Conservation (phyloP, 164 flowering plant species). For the Aristolochia contorta region DNA sequence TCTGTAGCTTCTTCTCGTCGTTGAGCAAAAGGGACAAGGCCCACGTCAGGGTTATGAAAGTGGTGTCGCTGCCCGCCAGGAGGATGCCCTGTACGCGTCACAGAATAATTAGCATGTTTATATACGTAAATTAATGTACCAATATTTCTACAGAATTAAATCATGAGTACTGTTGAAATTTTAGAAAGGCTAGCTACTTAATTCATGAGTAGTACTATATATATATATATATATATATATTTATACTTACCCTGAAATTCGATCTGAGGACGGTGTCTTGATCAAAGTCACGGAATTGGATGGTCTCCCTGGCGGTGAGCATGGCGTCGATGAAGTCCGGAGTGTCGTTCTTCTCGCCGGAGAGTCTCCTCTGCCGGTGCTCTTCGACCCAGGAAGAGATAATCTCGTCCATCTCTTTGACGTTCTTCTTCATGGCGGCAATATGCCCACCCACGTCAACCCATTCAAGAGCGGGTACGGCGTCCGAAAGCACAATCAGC, state of each 20-base stretch:
- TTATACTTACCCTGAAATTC: neutral
- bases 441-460: constrained; percentile 3
- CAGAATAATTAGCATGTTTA: too few species aligned
- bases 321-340: neutral
- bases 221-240: too few species aligned
- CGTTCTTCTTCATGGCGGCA: neutral
- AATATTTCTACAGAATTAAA: too few species aligned
- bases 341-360: neutral
- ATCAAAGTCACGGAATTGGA: neutral
- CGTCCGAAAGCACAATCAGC: neutral
- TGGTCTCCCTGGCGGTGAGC: too few species aligned
- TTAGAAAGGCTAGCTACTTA: too few species aligned
- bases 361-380: neutral
- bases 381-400: constrained; percentile 4
- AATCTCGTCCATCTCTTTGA: constrained; percentile 1
- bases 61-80: neutral
- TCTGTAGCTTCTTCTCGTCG: neutral
- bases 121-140: too few species aligned
- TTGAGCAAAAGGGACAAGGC: neutral
- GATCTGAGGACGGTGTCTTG: constrained; percentile 6
- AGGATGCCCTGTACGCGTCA: too few species aligned
- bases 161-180: too few species aligned
- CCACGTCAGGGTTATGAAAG: constrained; percentile 1
- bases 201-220: too few species aligned
- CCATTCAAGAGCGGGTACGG: constrained; percentile 3